Conservation (phyloP, 139 green algal genomes). For the Micromonas commoda region DNA sequence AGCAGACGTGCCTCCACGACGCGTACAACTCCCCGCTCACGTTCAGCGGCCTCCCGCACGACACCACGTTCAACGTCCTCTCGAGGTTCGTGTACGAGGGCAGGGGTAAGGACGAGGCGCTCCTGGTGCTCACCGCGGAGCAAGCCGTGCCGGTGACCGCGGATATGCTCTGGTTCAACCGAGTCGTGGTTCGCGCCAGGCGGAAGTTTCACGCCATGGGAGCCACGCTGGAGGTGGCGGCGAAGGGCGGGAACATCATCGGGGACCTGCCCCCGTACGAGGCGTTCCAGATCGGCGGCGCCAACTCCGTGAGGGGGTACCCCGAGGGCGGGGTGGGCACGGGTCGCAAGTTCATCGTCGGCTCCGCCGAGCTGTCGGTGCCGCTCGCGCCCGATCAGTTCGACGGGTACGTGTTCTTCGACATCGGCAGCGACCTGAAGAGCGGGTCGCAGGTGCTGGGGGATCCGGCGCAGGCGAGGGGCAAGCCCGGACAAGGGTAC, state of each 20-base stretch:
- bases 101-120: slow-evolving; percentile 39
- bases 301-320: slow-evolving; percentile 75
- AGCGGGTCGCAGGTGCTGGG: slow-evolving; percentile 76
- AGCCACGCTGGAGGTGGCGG: slow-evolving; percentile 5
- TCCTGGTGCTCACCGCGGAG: slow-evolving; percentile 59
- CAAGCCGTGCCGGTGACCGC: slow-evolving; percentile 62
- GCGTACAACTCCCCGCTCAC: slow-evolving; percentile 76
- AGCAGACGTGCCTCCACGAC: slow-evolving; percentile 55
- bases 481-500: slow-evolving; percentile 79
- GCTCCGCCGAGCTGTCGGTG: slow-evolving; percentile 67
- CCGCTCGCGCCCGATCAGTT: slow-evolving; percentile 58
- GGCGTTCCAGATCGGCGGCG: slow-evolving; percentile 91
- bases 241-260: slow-evolving; percentile 46
- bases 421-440: slow-evolving; percentile 85
- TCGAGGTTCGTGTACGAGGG: slow-evolving; percentile 51
- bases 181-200: slow-evolving; percentile 53
- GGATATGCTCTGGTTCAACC: slow-evolving; percentile 78
- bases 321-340: slow-evolving; percentile 83
- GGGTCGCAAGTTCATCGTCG: slow-evolving; percentile 70
- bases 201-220: not conserved
- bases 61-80: slow-evolving; percentile 59
- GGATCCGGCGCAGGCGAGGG: slow-evolving; percentile 67
- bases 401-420: slow-evolving; percentile 74
- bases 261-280: slow-evolving; percentile 94
- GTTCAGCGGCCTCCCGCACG: slow-evolving; percentile 51